Evolutionary conservation across 345 rosid genomes (phyloP), one percentile per base, ranked within the genome.

Genomic region (Brassica carinata): DNA sequence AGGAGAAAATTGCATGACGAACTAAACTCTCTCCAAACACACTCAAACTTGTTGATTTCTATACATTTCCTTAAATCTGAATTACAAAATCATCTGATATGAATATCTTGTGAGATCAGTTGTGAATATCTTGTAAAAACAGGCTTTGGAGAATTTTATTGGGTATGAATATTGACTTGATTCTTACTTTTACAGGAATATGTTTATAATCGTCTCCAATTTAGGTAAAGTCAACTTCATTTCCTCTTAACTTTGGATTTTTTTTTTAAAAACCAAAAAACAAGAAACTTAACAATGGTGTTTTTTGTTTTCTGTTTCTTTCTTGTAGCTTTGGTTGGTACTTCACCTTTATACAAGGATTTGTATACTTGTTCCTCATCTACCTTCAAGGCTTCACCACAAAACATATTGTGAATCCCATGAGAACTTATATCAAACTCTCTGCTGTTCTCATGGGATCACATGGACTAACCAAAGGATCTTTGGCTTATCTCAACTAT

Each of bases 381-480:
- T 93, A 93, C 83, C 85, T 96, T 63, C 98, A 90, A 87, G 99
- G 99, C 36, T 96, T 93, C 88, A 89, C 91, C 72, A 83, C 91
- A 17, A 92, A 90, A 83, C 94, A 96, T 57, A 96, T 93, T 78
- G 97, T 92, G 84, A 96, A 96, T 72, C 98, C 99, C 4, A 93
- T 97, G 99, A 89, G 87, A 81, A 90, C 99, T 61, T 96, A 96
- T 76, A 91, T 87, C 63, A 96, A 92, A 77, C 97, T 96, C 78
- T 93, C 98, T 75, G 99, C 97, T n/a, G 99, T 93, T 77, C 89
- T 96, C 48, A 93, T 96, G 97, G 97, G 96, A 64, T 96, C 99
- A 40, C 96, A 92, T 83, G 99, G 99, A 7, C 83, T 96, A 63
- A 96, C 99, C 30, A 96, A 96, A 81, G 96, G 99, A 11, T 96